These are phyloP conservation scores for Kentomonas sorsogonicus DNA, from an alignment of 208 protist genomes.

Conservation along the genomic window DNA sequence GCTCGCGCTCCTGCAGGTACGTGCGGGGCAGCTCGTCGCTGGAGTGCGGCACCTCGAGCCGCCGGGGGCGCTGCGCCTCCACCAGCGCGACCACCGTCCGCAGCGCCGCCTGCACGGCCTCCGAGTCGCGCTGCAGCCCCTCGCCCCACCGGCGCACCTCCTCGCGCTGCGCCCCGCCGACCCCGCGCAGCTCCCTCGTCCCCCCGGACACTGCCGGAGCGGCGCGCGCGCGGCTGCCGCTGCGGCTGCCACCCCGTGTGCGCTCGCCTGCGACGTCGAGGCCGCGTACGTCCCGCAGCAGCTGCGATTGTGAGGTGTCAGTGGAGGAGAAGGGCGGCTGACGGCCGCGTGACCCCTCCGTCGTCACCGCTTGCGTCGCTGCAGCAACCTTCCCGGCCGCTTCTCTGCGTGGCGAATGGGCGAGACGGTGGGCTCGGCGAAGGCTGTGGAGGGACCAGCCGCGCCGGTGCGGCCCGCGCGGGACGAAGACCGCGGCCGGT, in stretches of 20 bases:
- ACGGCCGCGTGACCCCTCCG: too few relatives aligned
- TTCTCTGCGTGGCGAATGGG: too few relatives aligned
- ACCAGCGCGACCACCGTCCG: constrained; percentile 57
- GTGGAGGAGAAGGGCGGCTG: too few relatives aligned
- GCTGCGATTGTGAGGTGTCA: too few relatives aligned
- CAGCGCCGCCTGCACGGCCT: constrained; percentile 56
- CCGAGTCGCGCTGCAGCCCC: constrained; percentile 42
- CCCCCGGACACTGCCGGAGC: neutral
- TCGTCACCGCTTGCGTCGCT: too few relatives aligned
- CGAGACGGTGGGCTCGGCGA: too few relatives aligned
- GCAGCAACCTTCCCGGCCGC: too few relatives aligned
- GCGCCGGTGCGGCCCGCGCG: too few relatives aligned
- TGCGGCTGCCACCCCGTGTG: constrained; percentile 14
- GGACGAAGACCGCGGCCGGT: too few relatives aligned
- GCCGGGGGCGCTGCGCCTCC: constrained; percentile 32
- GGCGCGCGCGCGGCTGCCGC: constrained; percentile 5
- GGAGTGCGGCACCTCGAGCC: constrained; percentile 17
- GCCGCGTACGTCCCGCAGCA: too few relatives aligned
- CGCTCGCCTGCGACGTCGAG: too few relatives aligned
- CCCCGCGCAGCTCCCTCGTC: constrained; percentile 17
- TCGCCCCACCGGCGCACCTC: constrained; percentile 31
- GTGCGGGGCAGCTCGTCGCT: constrained; percentile 29
- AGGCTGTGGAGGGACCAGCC: too few relatives aligned
- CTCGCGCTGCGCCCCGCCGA: constrained; percentile 21
- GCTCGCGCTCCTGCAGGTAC: constrained; percentile 51